Base-by-base conservation (phyloP, 257 asterid genomes). In the Rhazya stricta region DNA sequence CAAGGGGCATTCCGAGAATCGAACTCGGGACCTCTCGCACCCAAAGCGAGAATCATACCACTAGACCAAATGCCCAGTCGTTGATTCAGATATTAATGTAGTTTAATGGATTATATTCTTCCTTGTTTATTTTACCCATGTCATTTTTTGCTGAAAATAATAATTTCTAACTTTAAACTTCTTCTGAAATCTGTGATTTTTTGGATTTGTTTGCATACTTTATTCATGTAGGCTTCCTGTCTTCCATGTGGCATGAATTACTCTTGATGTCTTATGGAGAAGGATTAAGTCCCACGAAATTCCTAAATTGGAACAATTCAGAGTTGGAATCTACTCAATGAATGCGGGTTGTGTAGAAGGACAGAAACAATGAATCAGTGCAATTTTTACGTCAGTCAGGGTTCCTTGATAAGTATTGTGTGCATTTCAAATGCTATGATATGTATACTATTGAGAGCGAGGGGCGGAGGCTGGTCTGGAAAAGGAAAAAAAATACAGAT, bases 1-100 rank as follows among this genome's bases (percentile, higher is more conserved):
- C 37, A 29, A 34, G 88, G 91, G 92, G 91, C 92, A 87, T 89
- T 84, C 90, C 87, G 84, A 85, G 91, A 84, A 85, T 88, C 67
- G 82, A 89, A 85, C 87, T 84, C 75, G 74, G 82, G 87, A 81
- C 91, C 91, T 85, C 87, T 81, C 88, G 91, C 90, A 83, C 91
- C 91, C 89, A 58, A 81, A 90, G 89, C 82, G 84, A 86, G 91
- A 85, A 84, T 84, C 89, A 85, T 85, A 77, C 88, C 90, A 83
- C 91, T 87, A 88, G 90, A 87, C 91, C 97, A 86, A 87, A 85
- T 88, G 87, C 90, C 89, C 92, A 13, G 67, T 34, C 34, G 45
- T 34, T 60, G 13, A 13, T 29, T 12, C 41, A 29, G 9, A 0
- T 3, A 0, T 60, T 27, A 29, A 9, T 54, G 30, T 23, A 6